Percentiles rank a stretch among this genome's conserved stretches.
These are phyloP conservation scores for Chlamydomonas sphaeroides DNA, from an alignment of 139 green algal species.

Conservation along the genomic window DNA sequence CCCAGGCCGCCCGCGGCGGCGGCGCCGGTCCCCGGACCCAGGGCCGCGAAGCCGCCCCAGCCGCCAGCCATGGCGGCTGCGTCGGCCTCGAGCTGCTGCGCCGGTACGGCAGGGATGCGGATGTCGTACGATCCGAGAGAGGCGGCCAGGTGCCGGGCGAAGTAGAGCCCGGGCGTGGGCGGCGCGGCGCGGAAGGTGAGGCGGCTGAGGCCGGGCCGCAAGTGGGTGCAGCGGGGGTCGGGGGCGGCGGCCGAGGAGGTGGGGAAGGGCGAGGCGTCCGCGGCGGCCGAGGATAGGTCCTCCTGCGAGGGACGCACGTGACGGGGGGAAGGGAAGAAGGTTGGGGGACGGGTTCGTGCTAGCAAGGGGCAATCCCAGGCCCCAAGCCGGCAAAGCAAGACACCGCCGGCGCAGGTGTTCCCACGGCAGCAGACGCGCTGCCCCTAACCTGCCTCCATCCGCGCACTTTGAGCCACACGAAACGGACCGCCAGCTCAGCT, in stretches of 20 bases:
- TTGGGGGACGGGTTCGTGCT: background rate
- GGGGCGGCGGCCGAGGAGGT: background rate
- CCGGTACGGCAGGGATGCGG: conserved; percentile 8
- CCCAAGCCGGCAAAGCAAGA: too few relatives aligned
- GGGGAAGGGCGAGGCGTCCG: too few relatives aligned
- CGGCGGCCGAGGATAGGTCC: too few relatives aligned
- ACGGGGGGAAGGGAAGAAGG: too few relatives aligned
- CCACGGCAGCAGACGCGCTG: too few relatives aligned
- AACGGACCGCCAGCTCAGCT: too few relatives aligned
- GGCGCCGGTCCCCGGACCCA: background rate
- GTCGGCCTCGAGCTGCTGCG: background rate
- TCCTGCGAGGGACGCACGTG: background rate
- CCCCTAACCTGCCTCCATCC: too few relatives aligned
- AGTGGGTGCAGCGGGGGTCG: background rate
- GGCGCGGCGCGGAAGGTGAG: conserved; percentile 29
- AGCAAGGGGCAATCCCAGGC: too few relatives aligned
- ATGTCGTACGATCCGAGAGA: conserved; percentile 26
- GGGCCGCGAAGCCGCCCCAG: background rate
- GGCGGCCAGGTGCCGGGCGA: conserved; percentile 1
- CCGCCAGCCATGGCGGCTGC: background rate
- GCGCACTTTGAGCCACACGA: too few relatives aligned
- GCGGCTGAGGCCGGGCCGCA: conserved; percentile 1
- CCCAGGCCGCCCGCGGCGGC: background rate
- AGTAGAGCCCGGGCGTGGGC: conserved; percentile 22
- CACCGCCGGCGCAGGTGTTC: too few relatives aligned